Conservation (phyloP, 805 yeast genomes). For the Kodamaea sagamina region DNA sequence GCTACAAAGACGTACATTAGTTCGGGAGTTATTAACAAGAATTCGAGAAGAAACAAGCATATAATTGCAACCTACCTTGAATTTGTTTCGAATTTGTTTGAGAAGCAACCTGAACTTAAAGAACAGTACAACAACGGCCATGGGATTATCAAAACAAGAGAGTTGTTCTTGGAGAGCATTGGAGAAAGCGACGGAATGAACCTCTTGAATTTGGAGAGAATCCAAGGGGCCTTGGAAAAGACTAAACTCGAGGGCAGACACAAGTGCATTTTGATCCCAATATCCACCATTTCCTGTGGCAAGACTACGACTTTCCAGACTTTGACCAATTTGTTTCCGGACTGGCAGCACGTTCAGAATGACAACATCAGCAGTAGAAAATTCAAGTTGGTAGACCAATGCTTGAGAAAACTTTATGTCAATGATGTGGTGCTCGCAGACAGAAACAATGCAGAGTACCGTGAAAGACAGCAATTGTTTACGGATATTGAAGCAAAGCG, state of each 20-base stretch:
- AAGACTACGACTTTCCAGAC: constrained; percentile 81
- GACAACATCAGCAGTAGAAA: constrained; percentile 61
- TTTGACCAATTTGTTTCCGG: constrained; percentile 46
- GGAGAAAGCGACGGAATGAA: constrained; percentile 55
- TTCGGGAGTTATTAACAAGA: constrained; percentile 3
- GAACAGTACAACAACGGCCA: constrained; percentile 53
- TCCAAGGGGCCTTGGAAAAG: constrained; percentile 22
- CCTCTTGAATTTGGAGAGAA: constrained; percentile 51
- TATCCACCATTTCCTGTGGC: constrained; percentile 93
- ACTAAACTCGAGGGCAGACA: constrained; percentile 14
- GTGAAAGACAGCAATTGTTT: constrained; percentile 71
- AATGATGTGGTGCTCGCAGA: constrained; percentile 67
- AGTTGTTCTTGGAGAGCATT: constrained; percentile 54
- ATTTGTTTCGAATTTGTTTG: constrained; percentile 61
- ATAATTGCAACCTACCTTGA: constrained; percentile 52
- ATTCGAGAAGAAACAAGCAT: constrained; percentile 25
- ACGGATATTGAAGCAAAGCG: constrained; percentile 45
- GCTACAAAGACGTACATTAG: constrained; percentile 63
- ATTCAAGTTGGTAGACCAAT: constrained; percentile 48
- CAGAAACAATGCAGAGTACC: constrained; percentile 73
- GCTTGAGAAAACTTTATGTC: constrained; percentile 36
- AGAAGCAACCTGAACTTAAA: constrained; percentile 46
- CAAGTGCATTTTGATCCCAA: constrained; percentile 60
- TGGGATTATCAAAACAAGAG: constrained; percentile 75
- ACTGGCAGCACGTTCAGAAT: constrained; percentile 78